Base-by-base conservation (phyloP, 306 rosid species). In the Malus sylvestris region DNA sequence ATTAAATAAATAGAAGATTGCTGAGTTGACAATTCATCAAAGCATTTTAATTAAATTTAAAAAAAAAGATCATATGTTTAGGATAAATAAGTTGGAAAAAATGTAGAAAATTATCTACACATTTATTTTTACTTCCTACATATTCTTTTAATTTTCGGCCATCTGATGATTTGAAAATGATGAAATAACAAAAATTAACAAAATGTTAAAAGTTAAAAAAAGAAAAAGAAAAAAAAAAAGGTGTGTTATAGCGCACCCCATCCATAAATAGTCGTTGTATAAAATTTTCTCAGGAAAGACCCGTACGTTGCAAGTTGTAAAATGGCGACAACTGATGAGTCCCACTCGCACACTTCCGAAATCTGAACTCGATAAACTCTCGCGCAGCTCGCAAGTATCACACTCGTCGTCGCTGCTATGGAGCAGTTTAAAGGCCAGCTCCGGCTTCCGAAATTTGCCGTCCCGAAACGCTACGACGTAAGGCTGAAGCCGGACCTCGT, bases 371-470 rank as follows among this genome's bases (percentile, higher is more conserved):
- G 2, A 10, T 9, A 19, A 40, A 49, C 42, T 30, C 45, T 30
- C 44, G 10, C 23, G 10, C 25, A 5, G 58, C 23, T 12, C 15
- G 33, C 32, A 11, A 57, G 3, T 60, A 12, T 60, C 65, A 60
- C 60, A 35, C 8, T 35, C 40, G 40, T 35, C 40, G 40, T 35
- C 40, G 9, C 40, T 35, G 40, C 20, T 15, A 93, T 92, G 98
- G 97, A 90, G 62, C 89, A 88, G 72, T 95, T 95, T 92, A 88
- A 80, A 83, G 95, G 93, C 18, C 90, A 90, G 46, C 83, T 96
- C 44, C 97, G 97, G 38, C 95, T 95, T 6, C 98, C 98, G 0
- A 89, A 88, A 75, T 95, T 92, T 82, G 96, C 93, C 61, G 79
- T 86, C 61, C 97, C 98, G 0, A 88, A 92, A 52, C 88, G 91